Evolutionary conservation across 139 green algal species (phyloP), one percentile per base, ranked within the genome.

Genomic region (Asterochloris erici): DNA sequence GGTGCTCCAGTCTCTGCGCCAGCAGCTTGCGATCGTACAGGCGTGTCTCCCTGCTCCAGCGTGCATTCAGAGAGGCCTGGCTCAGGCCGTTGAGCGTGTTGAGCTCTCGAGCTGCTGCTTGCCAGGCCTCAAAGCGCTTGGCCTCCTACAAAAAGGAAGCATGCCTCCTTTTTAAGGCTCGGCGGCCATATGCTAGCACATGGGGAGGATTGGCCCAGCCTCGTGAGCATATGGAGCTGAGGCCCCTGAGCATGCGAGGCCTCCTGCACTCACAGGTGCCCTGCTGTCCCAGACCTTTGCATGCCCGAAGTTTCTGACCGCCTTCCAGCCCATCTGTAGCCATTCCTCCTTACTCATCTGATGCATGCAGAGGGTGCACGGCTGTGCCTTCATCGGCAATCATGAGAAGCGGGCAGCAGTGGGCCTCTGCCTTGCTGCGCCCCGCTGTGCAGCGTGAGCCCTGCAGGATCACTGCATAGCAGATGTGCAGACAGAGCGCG

Each of bases 11-110:
- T 38, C 90, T 79, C 15, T 92, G 87, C 82, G 91, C 71, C 81
- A 98, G 86, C 70, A 98, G 93, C 62, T 93, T 91, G 19, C 90
- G 82, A 82, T 98, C 96, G 84, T 98, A 98, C 12, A 95, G 79
- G 23, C 84, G 77, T 29, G 84, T 91, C 73, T 90, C 89, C 19
- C 75, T 73, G 15, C 60, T 80, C 84, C 78, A 86, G 15, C 84
- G 77, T 26, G 75, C 86, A 73, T 76, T 78, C 47, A 15, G 14
- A n/a, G 81, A 70, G 16, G 21, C 74, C 66, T 80, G 82, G 81
- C 81, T 84, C 60, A 68, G 79, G 21, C 85, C 84, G 12, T 93
- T 88, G 14, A 95, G 76, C 13, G 71, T 54, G 17, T 93, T 88
- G 27, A 95, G 83, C 85, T 95, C 89, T 73, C 87, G 78, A 0